These are phyloP conservation scores for Epichloe sp. DNA, from an alignment of 2,329 filamentous ascomycete genomes.

Conservation along the genomic window DNA sequence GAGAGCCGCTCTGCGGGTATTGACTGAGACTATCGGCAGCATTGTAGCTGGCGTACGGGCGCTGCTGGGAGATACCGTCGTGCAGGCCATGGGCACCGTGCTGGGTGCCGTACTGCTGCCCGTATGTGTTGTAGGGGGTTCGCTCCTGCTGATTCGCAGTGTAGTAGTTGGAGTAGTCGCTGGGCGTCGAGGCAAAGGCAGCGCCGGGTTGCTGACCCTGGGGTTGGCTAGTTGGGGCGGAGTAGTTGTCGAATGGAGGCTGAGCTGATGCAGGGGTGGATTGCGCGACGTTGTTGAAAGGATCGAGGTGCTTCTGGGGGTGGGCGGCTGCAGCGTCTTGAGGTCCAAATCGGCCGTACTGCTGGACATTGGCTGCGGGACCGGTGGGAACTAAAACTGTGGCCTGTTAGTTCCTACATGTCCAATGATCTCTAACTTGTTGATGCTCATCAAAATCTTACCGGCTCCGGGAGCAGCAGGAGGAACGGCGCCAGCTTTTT, in stretches of 20 bases:
- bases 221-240: conserved; percentile 45
- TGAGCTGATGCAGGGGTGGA: conserved; percentile 40
- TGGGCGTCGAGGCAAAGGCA: conserved; percentile 59
- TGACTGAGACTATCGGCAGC: conserved; percentile 49
- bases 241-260: conserved; percentile 49
- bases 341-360: conserved; percentile 58
- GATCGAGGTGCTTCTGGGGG: conserved; percentile 73
- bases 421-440: conserved; percentile 5
- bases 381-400: conserved; percentile 10
- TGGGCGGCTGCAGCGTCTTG: conserved; percentile 41
- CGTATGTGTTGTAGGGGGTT: conserved; percentile 71
- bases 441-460: conserved; percentile 12
- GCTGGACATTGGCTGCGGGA: conserved; percentile 45
- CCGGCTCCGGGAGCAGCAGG: conserved; percentile 19
- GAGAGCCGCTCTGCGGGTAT: conserved; percentile 58
- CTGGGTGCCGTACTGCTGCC: conserved; percentile 43
- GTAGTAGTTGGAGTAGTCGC: conserved; percentile 78
- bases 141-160: conserved; percentile 60
- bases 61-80: conserved; percentile 60
- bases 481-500: conserved; percentile 36
- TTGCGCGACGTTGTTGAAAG: conserved; percentile 51
- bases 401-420: conserved; percentile 12
- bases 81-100: conserved; percentile 53
- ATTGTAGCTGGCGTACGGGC: conserved; percentile 66
- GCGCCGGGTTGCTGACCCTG: conserved; percentile 46